phyloP scores from a whole-genome alignment of 2,329 filamentous ascomycete species.

The Apiospora arundinis region DNA sequence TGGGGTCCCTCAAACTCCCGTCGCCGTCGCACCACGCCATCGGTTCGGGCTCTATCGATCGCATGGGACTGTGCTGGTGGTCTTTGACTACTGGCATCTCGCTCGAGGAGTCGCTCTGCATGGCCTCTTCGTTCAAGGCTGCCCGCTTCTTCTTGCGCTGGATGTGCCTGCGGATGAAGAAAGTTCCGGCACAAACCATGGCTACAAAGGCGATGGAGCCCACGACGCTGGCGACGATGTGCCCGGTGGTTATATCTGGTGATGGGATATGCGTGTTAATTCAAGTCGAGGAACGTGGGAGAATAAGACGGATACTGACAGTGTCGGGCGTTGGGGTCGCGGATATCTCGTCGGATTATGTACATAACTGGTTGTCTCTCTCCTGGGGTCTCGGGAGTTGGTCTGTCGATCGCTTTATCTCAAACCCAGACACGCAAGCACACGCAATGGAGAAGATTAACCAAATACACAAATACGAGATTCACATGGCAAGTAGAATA shows the following conservation, averaged over 20 bases:
- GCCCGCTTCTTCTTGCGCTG: not conserved
- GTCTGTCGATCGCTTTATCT: not conserved
- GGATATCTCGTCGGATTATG: not conserved
- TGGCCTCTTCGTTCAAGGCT: constrained; percentile 14
- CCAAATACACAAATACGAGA: not conserved
- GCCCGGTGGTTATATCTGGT: not conserved
- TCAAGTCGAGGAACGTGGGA: not conserved
- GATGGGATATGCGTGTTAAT: not conserved
- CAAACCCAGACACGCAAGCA: not conserved
- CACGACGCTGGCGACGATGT: constrained; percentile 15
- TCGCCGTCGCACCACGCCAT: not conserved
- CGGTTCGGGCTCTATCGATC: not conserved
- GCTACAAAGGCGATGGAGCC: constrained; percentile 17
- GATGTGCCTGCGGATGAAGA: not conserved
- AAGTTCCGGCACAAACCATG: not conserved
- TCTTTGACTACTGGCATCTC: not conserved
- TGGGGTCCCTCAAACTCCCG: not conserved
- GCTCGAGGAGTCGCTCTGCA: not conserved
- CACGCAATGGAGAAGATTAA: not conserved
- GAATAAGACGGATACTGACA: not conserved
- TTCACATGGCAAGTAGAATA: not conserved
- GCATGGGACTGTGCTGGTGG: not conserved
- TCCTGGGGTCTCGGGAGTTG: not conserved
- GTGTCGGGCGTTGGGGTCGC: not conserved
- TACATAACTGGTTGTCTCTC: not conserved